These are phyloP conservation scores for Carpinus fangiana DNA, from an alignment of 306 rosid species.

Conservation along the genomic window DNA sequence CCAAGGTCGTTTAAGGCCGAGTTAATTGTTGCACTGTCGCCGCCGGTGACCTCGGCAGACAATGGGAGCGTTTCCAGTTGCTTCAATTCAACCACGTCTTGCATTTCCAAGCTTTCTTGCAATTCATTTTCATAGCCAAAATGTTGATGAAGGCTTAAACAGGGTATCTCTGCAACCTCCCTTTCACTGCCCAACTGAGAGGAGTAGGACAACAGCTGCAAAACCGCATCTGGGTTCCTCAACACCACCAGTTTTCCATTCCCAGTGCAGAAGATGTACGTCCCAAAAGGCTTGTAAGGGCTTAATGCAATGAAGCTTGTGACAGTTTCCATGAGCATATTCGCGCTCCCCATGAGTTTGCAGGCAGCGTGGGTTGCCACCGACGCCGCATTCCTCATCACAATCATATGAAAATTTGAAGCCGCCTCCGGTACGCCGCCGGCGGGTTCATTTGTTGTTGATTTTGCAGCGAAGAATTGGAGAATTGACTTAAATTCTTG, in stretches of 20 bases:
- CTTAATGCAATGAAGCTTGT: conserved; percentile 51
- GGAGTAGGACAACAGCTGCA: conserved; percentile 63
- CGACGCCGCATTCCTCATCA: conserved; percentile 53
- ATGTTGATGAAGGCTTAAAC: conserved; percentile 50
- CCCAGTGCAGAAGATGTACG: conserved; percentile 55
- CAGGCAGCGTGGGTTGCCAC: conserved; percentile 65
- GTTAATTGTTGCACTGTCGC: conserved; percentile 21
- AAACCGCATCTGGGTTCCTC: conserved; percentile 62
- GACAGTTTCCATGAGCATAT: conserved; percentile 52
- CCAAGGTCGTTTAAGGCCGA: conserved; percentile 62
- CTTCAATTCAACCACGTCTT: conserved; percentile 34
- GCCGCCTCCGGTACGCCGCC: neutral
- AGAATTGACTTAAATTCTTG: conserved; percentile 28
- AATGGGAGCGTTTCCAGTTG: conserved; percentile 45
- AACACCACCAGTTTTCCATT: conserved; percentile 44
- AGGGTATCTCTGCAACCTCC: conserved; percentile 31
- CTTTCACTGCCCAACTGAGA: conserved; percentile 37
- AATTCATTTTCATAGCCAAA: conserved; percentile 35
- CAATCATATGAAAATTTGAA: conserved; percentile 35
- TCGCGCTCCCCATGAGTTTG: conserved; percentile 69
- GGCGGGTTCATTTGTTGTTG: neutral
- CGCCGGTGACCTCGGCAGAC: conserved; percentile 30
- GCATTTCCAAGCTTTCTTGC: conserved; percentile 36
- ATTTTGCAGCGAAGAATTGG: conserved; percentile 26
- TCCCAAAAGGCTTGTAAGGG: conserved; percentile 85